Evolutionary conservation across 1,284 basidiomycete species (phyloP).

Genomic region (Hypsizygus ulmarius): DNA sequence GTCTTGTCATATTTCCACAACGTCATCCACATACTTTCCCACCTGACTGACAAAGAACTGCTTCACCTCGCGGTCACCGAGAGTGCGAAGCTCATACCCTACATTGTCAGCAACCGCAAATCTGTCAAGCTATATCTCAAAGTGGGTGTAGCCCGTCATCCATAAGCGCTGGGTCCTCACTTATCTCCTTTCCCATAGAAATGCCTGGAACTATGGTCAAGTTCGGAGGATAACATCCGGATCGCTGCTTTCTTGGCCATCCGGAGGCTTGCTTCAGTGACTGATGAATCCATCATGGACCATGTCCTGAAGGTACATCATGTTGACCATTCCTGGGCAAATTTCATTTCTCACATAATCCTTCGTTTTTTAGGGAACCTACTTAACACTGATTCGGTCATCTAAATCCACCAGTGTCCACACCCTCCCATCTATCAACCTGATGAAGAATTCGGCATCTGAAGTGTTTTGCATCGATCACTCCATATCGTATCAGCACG

Average conservation of each 20-base stretch:
- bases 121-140: constrained; percentile 84
- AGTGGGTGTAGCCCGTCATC: constrained; percentile 37
- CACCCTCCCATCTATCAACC: constrained; percentile 89
- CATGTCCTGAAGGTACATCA: constrained; percentile 76
- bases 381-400: constrained; percentile 80
- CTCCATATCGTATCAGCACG: constrained; percentile 84
- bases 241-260: constrained; percentile 90
- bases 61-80: constrained; percentile 77
- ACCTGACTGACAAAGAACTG: constrained; percentile 69
- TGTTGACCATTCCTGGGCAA: constrained; percentile 6
- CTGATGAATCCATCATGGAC: constrained; percentile 84
- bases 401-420: constrained; percentile 83
- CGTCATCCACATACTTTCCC: constrained; percentile 73
- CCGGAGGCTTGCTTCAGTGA: constrained; percentile 74
- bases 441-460: constrained; percentile 98
- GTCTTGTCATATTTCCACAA: constrained; percentile 90
- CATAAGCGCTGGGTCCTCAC: background rate
- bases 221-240: constrained; percentile 76
- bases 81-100: constrained; percentile 85
- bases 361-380: constrained; percentile 60
- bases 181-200: constrained; percentile 44
- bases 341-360: background rate
- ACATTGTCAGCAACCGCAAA: constrained; percentile 80
- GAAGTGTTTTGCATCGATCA: constrained; percentile 87
- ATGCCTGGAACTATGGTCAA: constrained; percentile 82